Conservation (phyloP, 805 yeast genomes). For the Grigorovia humatica region DNA sequence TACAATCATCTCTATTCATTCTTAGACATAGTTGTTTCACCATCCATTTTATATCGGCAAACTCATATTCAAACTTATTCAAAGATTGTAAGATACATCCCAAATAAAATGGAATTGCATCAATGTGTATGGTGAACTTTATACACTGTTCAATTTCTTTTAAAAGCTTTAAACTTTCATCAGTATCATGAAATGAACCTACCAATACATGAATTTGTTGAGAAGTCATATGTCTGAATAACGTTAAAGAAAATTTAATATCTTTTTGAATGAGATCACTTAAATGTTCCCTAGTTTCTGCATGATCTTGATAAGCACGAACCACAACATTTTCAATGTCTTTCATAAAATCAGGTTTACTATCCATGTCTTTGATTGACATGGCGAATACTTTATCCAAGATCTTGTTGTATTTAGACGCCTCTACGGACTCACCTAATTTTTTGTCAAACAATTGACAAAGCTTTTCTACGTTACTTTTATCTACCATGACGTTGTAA, state of each 20-base stretch:
- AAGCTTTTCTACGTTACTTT: constrained; percentile 5
- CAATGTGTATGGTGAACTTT: constrained; percentile 13
- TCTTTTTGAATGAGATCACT: constrained; percentile 8
- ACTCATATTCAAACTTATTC: constrained; percentile 17
- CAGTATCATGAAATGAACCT: constrained; percentile 13
- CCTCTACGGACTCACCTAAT: constrained; percentile 8
- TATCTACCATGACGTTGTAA: neutral
- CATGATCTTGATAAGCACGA: constrained; percentile 23
- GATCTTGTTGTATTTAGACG: constrained; percentile 12
- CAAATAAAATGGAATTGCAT: constrained; percentile 12
- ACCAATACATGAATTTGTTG: constrained; percentile 15
- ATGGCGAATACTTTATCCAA: constrained; percentile 10
- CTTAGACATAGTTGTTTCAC: constrained; percentile 19
- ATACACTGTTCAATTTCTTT: constrained; percentile 13
- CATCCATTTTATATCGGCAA: constrained; percentile 18
- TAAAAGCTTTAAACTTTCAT: constrained; percentile 12
- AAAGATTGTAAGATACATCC: constrained; percentile 21
- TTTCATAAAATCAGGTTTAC: constrained; percentile 3
- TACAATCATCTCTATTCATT: constrained; percentile 12
- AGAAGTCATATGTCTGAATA: constrained; percentile 14
- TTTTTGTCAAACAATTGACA: constrained; percentile 11
- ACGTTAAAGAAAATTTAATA: constrained; percentile 10
- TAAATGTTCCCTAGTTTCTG: constrained; percentile 14
- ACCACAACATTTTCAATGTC: constrained; percentile 14
- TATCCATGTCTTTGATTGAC: neutral